A percentile compares a stretch with the other conserved stretches of the same genome.
Evolutionary conservation across 2,329 filamentous ascomycete genomes (phyloP).

Genomic region (Elsinoe perseae): DNA sequence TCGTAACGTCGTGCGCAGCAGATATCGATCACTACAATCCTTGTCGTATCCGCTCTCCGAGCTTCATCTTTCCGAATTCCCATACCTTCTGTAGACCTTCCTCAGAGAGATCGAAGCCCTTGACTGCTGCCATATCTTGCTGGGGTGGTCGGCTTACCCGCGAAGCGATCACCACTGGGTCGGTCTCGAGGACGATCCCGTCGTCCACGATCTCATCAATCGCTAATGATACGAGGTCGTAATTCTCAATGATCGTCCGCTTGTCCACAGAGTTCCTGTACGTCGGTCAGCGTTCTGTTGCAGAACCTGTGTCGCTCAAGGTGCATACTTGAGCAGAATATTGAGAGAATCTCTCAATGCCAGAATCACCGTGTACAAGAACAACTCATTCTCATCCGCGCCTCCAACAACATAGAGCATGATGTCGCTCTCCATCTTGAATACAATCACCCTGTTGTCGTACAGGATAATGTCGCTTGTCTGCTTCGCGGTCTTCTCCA

Average conservation of each 20-base stretch:
- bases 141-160: slow-evolving; percentile 86
- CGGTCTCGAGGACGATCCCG: slow-evolving; percentile 93
- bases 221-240: slow-evolving; percentile 86
- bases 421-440: slow-evolving; percentile 96
- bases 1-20: slow-evolving; percentile 16
- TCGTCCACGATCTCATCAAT: slow-evolving; percentile 95
- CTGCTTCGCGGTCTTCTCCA: slow-evolving; percentile 95
- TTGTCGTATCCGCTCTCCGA: slow-evolving; percentile 85
- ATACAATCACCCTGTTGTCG: slow-evolving; percentile 91
- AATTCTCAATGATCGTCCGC: slow-evolving; percentile 96
- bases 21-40: slow-evolving; percentile 46
- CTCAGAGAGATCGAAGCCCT: slow-evolving; percentile 91
- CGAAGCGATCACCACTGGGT: slow-evolving; percentile 87
- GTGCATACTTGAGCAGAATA: slow-evolving; percentile 82
- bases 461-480: slow-evolving; percentile 94
- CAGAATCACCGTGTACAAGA: slow-evolving; percentile 85
- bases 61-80: slow-evolving; percentile 84
- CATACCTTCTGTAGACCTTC: slow-evolving; percentile 91
- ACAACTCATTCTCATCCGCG: slow-evolving; percentile 90
- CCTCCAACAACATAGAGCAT: slow-evolving; percentile 92
- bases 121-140: slow-evolving; percentile 78
- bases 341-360: slow-evolving; percentile 85
- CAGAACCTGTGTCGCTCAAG: not conserved
- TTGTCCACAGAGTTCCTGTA: slow-evolving; percentile 88
- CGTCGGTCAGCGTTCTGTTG: slow-evolving; percentile 14